These are phyloP conservation scores for Hypoxylon sp. DNA, from an alignment of 2,329 filamentous ascomycete species.

Conservation along the genomic window DNA sequence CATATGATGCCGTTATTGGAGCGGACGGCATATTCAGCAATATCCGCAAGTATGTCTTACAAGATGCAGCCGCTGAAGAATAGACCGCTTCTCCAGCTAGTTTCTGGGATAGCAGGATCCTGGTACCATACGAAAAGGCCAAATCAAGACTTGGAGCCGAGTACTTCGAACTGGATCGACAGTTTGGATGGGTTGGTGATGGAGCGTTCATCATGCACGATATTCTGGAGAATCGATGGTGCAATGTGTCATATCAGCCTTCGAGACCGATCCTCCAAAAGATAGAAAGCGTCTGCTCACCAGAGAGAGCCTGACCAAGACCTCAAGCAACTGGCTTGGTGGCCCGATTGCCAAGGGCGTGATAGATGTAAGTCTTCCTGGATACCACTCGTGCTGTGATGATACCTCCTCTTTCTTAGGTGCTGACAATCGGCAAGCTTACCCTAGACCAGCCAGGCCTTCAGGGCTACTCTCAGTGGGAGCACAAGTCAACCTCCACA, in stretches of 20 bases:
- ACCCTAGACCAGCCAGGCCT: constrained; percentile 22
- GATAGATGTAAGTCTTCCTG: constrained; percentile 38
- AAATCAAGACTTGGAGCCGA: constrained; percentile 29
- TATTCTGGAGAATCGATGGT: constrained; percentile 40
- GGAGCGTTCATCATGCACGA: constrained; percentile 41
- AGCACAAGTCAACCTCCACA: constrained; percentile 37
- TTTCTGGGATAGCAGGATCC: constrained; percentile 40
- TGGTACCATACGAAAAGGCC: constrained; percentile 36
- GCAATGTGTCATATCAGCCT: constrained; percentile 40
- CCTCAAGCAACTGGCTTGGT: constrained; percentile 28
- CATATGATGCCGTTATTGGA: constrained; percentile 41
- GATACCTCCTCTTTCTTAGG: neutral
- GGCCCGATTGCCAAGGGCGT: constrained; percentile 38
- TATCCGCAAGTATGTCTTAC: constrained; percentile 32
- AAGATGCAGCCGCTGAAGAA: neutral
- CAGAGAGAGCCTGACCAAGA: constrained; percentile 11
- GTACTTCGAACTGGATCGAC: constrained; percentile 35
- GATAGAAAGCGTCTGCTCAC: constrained; percentile 16
- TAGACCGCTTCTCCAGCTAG: constrained; percentile 27
- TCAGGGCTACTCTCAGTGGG: constrained; percentile 35
- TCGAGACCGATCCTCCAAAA: constrained; percentile 27
- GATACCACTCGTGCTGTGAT: neutral
- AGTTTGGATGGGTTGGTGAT: constrained; percentile 40
- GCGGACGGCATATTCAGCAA: constrained; percentile 43
- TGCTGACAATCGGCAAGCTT: constrained; percentile 20